phyloP scores from a whole-genome alignment of 768 basidiomycete genomes.

The Sporobolomyces roseus region DNA sequence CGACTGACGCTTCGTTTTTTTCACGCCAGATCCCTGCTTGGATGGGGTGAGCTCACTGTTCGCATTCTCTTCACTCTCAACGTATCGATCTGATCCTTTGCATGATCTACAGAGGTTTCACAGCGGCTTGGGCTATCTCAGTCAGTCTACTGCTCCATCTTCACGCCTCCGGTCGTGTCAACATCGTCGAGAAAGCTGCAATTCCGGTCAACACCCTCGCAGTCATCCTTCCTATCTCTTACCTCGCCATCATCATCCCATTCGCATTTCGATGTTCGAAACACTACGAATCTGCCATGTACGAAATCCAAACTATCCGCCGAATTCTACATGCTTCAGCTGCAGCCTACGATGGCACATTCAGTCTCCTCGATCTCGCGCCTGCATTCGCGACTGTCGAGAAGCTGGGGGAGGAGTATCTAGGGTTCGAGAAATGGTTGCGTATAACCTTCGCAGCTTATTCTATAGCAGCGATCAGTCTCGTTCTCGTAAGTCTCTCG shows the following conservation, averaged over 20 bases:
- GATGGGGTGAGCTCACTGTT: background rate
- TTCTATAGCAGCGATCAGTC: background rate
- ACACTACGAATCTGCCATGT: background rate
- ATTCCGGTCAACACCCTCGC: background rate
- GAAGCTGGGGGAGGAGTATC: background rate
- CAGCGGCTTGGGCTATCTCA: slow-evolving; percentile 11
- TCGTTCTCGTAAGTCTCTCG: slow-evolving; percentile 3
- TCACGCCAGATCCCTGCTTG: background rate
- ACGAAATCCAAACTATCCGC: background rate
- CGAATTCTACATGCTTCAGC: background rate
- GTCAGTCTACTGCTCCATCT: slow-evolving; percentile 10
- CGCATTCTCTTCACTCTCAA: background rate
- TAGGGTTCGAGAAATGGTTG: background rate
- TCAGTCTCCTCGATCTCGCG: slow-evolving; percentile 5
- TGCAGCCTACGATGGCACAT: background rate
- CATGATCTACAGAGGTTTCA: background rate
- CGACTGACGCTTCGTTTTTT: background rate
- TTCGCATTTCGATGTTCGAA: background rate
- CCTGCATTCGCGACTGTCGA: background rate
- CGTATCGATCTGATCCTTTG: background rate
- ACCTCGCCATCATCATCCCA: slow-evolving; percentile 5
- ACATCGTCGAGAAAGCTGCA: background rate
- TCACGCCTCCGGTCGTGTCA: background rate
- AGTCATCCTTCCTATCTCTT: background rate
- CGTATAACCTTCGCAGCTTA: slow-evolving; percentile 6